A percentile compares a stretch with the other conserved stretches of the same genome.
phyloP scores from a whole-genome alignment of 306 rosid genomes.

The Glycine latifolia region DNA sequence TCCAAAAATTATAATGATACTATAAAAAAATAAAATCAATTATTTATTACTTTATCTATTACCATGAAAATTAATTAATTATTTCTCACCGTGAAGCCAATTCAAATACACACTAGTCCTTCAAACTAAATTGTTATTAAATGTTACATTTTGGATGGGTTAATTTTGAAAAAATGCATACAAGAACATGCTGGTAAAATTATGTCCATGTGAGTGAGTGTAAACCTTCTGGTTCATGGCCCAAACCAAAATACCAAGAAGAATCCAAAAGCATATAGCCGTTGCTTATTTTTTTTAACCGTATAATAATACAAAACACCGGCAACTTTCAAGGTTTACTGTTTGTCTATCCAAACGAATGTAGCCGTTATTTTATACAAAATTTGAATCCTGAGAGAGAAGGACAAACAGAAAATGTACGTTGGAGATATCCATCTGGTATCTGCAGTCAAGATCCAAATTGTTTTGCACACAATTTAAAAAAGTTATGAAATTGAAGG shows the following conservation, averaged over 20 bases:
- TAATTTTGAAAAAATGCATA: background rate
- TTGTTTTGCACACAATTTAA: slow-evolving; percentile 19
- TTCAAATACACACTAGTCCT: too few relatives aligned
- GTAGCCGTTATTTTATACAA: slow-evolving; percentile 44
- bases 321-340: slow-evolving; percentile 12
- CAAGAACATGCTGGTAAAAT: background rate
- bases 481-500: slow-evolving; percentile 27
- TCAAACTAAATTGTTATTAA: too few relatives aligned
- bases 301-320: background rate
- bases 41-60: too few relatives aligned
- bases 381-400: slow-evolving; percentile 46
- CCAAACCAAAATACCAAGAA: slow-evolving; percentile 39
- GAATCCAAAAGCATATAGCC: slow-evolving; percentile 34
- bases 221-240: slow-evolving; percentile 23
- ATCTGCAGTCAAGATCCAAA: slow-evolving; percentile 25
- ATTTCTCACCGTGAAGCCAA: too few relatives aligned
- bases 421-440: slow-evolving; percentile 7
- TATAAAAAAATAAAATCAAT: too few relatives aligned
- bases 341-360: slow-evolving; percentile 37
- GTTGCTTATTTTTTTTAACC: slow-evolving; percentile 39
- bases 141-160: background rate
- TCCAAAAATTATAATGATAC: too few relatives aligned
- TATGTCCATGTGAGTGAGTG: slow-evolving; percentile 30
- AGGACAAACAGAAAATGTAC: slow-evolving; percentile 44
- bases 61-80: too few relatives aligned